Evolutionary conservation across 345 rosid genomes (phyloP), one percentile per base, ranked within the genome.

Genomic region (Euphorbia tirucalli): DNA sequence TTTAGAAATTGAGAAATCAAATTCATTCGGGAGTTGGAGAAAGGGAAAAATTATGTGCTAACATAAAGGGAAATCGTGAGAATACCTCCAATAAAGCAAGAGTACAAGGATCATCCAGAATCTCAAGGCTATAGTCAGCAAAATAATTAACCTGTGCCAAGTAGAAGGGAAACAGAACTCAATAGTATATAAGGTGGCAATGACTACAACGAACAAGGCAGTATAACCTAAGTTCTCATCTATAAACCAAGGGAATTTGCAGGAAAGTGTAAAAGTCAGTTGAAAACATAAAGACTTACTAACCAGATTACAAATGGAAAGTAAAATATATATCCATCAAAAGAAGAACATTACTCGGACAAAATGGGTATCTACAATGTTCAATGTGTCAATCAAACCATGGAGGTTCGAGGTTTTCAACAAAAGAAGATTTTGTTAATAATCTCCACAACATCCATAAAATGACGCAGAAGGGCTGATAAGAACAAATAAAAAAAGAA

Each of bases 91-190:
- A 64, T 77, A 90, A 67, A 59, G 98, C 96, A 77, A 74, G 74
- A 43, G 90, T 92, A 75, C 96, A 87, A 55, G 98, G 98, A 82
- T 95, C 98, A 75, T 95, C 97, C 35, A 88, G 83, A 78, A 92
- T 86, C 71, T 92, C 96, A 74, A 87, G 90, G 86, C 92, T 95
- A 77, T 85, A 85, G 75, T 95, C 96, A 63, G 92, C 89, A 48
- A 92, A 66, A 81, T 95, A 95, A 86, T 92, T 92, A 56, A 92
- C 80, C 99, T 89, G 82, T 61, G 68, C 28, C 60, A 22, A 69
- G 59, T 46, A 43, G 46, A n/a, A 13, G n/a, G 18, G 37, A 49
- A 52, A 35, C 52, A 5, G 30, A 54, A 57, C 52, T 61, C 60
- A 62, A 67, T 28, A 59, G 27, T 25, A 35, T n/a, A 69, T 32